These are phyloP conservation scores for Pseudogymnoascus sp. DNA, from an alignment of 2,329 filamentous ascomycete species.

Conservation along the genomic window DNA sequence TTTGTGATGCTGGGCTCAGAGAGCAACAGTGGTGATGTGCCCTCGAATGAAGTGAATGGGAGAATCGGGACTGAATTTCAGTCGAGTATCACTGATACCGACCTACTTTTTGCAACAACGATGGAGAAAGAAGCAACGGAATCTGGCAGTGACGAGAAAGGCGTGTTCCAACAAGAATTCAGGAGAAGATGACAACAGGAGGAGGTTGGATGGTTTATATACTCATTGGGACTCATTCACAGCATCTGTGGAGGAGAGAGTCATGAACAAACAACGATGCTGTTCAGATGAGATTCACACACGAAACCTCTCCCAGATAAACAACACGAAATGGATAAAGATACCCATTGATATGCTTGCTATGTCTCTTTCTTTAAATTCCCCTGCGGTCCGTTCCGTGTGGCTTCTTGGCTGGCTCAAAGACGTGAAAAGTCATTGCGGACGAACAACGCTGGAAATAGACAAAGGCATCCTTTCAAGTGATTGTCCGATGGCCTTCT, in stretches of 20 bases:
- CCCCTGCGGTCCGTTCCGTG: background rate
- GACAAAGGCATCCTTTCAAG: background rate
- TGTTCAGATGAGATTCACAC: constrained; percentile 9
- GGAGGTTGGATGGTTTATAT: background rate
- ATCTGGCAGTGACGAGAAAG: background rate
- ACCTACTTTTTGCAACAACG: constrained; percentile 1
- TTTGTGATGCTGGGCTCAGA: background rate
- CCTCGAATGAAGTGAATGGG: background rate
- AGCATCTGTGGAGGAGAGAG: background rate
- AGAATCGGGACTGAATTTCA: background rate
- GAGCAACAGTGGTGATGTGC: background rate
- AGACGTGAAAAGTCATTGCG: background rate
- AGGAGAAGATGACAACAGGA: background rate
- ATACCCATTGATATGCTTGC: background rate
- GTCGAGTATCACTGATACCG: background rate
- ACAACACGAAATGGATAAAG: background rate
- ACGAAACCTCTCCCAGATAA: background rate
- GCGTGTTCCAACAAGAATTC: background rate
- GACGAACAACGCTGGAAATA: background rate
- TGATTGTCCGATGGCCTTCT: background rate
- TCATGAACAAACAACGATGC: background rate
- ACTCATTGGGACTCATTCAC: background rate
- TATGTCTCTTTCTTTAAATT: background rate
- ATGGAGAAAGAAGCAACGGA: background rate
- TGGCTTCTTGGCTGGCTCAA: background rate